These are phyloP conservation scores for Diaporthe australafricana DNA, from an alignment of 2,329 filamentous ascomycete species.

Conservation along the genomic window DNA sequence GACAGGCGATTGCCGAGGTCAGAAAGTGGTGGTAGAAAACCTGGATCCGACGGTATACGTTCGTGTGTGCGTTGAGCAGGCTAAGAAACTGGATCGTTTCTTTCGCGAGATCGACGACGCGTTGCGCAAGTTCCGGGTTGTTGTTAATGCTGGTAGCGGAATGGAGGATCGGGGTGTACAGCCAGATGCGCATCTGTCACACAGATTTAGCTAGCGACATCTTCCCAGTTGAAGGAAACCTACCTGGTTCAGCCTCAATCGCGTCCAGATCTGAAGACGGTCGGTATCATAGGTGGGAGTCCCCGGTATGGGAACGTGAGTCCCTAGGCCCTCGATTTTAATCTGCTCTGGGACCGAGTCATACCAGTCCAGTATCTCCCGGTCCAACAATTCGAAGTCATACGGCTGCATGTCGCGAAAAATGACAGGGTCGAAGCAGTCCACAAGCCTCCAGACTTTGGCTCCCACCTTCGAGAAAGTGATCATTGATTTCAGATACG, in stretches of 20 bases:
- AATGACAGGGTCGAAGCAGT: conserved; percentile 72
- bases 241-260: conserved; percentile 84
- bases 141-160: conserved; percentile 85
- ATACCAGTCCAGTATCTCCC: conserved; percentile 89
- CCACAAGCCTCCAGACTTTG: conserved; percentile 86
- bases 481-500: conserved; percentile 87
- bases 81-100: conserved; percentile 79
- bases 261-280: conserved; percentile 84
- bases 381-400: conserved; percentile 84
- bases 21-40: conserved; percentile 86
- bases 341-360: conserved; percentile 75
- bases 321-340: conserved; percentile 69
- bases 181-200: conserved; percentile 78
- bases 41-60: conserved; percentile 78
- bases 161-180: conserved; percentile 89
- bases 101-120: conserved; percentile 79
- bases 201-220: not conserved
- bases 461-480: conserved; percentile 85
- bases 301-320: conserved; percentile 63
- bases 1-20: conserved; percentile 77
- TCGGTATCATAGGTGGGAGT: conserved; percentile 74
- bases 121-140: conserved; percentile 79
- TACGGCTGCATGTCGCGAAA: conserved; percentile 75
- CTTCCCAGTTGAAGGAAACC: conserved; percentile 28
- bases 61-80: conserved; percentile 77